Evolutionary conservation across 2,329 filamentous ascomycete species (phyloP).

Genomic region (Coniosporium tulheliwenetii): DNA sequence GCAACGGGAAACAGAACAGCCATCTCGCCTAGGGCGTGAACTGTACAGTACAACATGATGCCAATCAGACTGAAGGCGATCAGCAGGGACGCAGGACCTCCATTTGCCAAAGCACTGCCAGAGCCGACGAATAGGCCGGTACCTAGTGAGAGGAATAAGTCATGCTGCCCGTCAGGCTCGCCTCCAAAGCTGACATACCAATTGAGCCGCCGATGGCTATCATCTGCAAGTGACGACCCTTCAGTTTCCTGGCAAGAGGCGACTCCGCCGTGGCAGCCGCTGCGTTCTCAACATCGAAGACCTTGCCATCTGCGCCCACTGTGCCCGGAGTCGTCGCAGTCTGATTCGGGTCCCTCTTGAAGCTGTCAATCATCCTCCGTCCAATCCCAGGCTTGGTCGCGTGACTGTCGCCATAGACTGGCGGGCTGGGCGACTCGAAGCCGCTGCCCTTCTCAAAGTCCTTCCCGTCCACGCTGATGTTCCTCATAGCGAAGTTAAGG

Average conservation of each 20-base stretch:
- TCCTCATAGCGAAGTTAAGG: too few relatives aligned
- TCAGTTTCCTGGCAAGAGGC: constrained; percentile 60
- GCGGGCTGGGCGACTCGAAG: constrained; percentile 2
- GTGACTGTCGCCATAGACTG: constrained; percentile 18
- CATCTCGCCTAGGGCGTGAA: constrained; percentile 82
- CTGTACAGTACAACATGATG: constrained; percentile 78
- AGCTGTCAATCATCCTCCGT: constrained; percentile 40
- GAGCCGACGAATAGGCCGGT: constrained; percentile 44
- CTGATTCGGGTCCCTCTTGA: constrained; percentile 46
- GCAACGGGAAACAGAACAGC: constrained; percentile 82
- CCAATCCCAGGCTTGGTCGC: constrained; percentile 7
- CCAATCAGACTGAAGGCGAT: constrained; percentile 70
- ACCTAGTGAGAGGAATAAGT: constrained; percentile 25
- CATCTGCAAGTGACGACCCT: constrained; percentile 85
- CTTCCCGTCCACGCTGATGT: neutral
- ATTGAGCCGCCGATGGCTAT: constrained; percentile 93
- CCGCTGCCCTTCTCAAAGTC: constrained; percentile 3
- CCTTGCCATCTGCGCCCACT: constrained; percentile 35
- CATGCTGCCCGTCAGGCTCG: neutral
- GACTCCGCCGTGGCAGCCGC: constrained; percentile 52
- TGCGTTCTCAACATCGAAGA: constrained; percentile 48
- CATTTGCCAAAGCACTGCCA: constrained; percentile 42
- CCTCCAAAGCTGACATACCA: constrained; percentile 12
- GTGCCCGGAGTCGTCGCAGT: constrained; percentile 30
- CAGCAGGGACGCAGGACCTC: constrained; percentile 64